A percentile compares a stretch with the other conserved stretches of the same genome.
Conservation (phyloP, 345 rosid species). For the Eucalyptus brandiana region DNA sequence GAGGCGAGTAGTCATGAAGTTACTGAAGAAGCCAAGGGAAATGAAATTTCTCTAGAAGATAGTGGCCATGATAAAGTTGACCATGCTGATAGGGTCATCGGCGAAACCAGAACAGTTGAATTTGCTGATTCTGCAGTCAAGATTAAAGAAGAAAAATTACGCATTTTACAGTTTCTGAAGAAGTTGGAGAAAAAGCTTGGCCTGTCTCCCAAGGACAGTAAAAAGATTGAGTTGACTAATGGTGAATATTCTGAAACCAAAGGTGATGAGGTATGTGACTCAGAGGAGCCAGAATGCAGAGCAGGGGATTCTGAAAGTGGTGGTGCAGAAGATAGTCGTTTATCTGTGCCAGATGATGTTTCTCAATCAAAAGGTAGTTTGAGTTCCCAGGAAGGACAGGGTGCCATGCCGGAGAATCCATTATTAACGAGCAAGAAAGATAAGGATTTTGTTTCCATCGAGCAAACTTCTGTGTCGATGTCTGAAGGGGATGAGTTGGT, state of each 20-base stretch:
- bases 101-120: neutral
- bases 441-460: neutral
- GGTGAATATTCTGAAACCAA: neutral
- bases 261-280: neutral
- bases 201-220: slow-evolving; percentile 6
- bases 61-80: neutral
- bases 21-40: neutral
- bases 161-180: slow-evolving; percentile 24
- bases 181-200: slow-evolving; percentile 32
- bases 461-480: neutral
- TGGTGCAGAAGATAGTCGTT: neutral
- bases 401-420: neutral
- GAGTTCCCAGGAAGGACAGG: neutral
- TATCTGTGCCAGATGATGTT: slow-evolving; percentile 1
- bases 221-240: neutral
- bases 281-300: neutral
- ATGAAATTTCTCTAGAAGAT: neutral
- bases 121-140: slow-evolving; percentile 8
- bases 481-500: neutral
- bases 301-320: neutral
- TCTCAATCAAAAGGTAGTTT: neutral
- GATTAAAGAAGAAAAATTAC: slow-evolving; percentile 39
- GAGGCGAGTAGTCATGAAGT: slow-evolving; percentile 1
- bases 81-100: neutral
- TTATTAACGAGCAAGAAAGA: neutral